Base-by-base conservation (phyloP, 192 early-diverging fungal species). In the Backusella sp. region DNA sequence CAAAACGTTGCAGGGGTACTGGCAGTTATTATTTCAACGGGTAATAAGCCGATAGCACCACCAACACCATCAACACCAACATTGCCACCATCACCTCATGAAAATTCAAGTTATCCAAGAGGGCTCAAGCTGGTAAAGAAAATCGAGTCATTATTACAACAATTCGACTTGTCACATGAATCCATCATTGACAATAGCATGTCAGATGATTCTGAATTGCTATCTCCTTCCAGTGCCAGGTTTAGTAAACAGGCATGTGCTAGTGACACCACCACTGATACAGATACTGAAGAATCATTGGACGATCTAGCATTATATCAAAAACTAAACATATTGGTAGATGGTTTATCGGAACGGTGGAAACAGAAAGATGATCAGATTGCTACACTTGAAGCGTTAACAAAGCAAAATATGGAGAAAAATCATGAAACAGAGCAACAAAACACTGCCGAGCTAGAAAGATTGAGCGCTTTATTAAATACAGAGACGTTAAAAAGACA, bases 1-100 rank as follows among this genome's bases (percentile, higher is more conserved):
- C 68, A 69, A 23, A 35, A 69, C 21, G 34, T 69, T 41, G 68
- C 68, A 39, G 68, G 68, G 19, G 21, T 37, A 39, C n/a, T 69
- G 3, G 11, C 36, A 4, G 9, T 28, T 62, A 28, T 62, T 62
- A 62, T 62, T 28, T 62, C 56, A 26, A 28, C 56, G 12, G 26
- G 56, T 28, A 62, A 23, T 11, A 62, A 62, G 11, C 11, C 56
- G 9, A 19, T 6, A 19, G 19, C 46, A 6, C 46, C 46, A n/a
- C 19, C 19, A n/a, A 49, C 46, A 49, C 46, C 46, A 49, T 19
- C 46, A n/a, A 39, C 37, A 3, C 37, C 37, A 3, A 39, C 37
- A 2, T 1, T 9, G 37, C 17, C 56, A 9, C 26, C 4, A 62
- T 28, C 56, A 26, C 56, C 12, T 9, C 56, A 62, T 62, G n/a